Evolutionary conservation across 108 stramenopile species (phyloP), one percentile per base, ranked within the genome.

Genomic region (Skeletonema costatum): DNA sequence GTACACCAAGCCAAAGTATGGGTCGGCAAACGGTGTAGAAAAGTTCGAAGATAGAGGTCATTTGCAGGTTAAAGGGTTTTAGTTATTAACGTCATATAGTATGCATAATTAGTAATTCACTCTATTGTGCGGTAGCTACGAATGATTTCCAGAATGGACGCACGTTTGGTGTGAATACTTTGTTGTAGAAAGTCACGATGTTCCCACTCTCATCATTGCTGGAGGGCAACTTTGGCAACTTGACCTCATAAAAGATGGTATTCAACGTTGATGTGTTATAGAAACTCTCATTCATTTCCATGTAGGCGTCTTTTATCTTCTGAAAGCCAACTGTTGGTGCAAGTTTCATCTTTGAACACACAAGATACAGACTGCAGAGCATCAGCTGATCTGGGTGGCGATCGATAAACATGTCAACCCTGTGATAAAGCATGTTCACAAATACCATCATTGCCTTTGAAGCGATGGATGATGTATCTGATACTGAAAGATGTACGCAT

Each of bases 31-130:
- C 51, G 74, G 68, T 61, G 72, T 53, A 39, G 42, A 58, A 65
- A 78, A 66, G 48, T 78, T 67, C 64, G 73, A 74, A 29, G 77
- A 83, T 64, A 66, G 74, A 50, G 72, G 82, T 4, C 82, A 83
- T 66, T 62, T 78, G 48, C 63, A 77, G 25, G 58, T 65, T 10
- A 48, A 46, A 35, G 65, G 66, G 1, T 74, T 74, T 33, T 68
- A 68, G 64, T 56, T 17, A 30, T 46, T 71, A 30, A 17, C 38
- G n/a, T 36, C 19, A 36, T n/a, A 31, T 64, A 31, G 0, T n/a
- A 31, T 38, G 25, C 35, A 66, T 1, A 38, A 38, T 36, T 41
- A 30, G 16, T 42, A 14, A 30, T 16, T 41, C 38, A 60, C n/a
- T 36, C 38, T 65, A 19, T 51, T 51, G 50, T 19, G 50, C 19